Conservation (phyloP, 805 yeast species). For the Blastobotrys attinorum region DNA sequence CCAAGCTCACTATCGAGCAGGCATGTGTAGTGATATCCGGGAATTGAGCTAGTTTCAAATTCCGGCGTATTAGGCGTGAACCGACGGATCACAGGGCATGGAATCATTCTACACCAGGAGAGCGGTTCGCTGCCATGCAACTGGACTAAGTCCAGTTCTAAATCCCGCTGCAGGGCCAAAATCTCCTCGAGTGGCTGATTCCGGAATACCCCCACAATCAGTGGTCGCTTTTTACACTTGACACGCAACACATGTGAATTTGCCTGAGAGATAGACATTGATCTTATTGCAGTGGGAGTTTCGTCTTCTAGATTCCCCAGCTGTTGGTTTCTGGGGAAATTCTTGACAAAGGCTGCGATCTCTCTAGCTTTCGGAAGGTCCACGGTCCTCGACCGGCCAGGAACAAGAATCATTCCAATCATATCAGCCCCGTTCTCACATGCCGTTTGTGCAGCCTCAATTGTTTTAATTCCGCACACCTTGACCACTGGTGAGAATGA, state of each 20-base stretch:
- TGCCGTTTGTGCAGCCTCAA: conserved; percentile 65
- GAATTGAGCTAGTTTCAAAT: conserved; percentile 28
- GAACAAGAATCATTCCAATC: conserved; percentile 83
- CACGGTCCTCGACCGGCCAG: conserved; percentile 68
- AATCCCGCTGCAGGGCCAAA: conserved; percentile 30
- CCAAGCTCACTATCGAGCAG: conserved; percentile 84
- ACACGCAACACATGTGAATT: conserved; percentile 9
- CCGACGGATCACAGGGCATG: conserved; percentile 64
- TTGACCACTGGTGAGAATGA: conserved; percentile 49
- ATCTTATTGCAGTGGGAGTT: background rate
- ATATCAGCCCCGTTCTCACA: conserved; percentile 64
- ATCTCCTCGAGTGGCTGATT: conserved; percentile 70
- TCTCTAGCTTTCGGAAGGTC: conserved; percentile 37
- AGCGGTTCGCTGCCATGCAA: conserved; percentile 72
- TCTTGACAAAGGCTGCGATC: conserved; percentile 34
- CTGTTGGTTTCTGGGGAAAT: conserved; percentile 16
- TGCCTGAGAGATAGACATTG: conserved; percentile 14
- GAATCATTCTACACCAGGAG: conserved; percentile 34
- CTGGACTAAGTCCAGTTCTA: conserved; percentile 71
- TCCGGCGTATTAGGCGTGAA: conserved; percentile 48
- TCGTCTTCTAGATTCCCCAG: conserved; percentile 40
- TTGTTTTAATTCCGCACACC: conserved; percentile 72
- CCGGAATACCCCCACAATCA: conserved; percentile 81
- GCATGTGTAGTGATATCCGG: conserved; percentile 43
- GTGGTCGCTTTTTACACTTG: conserved; percentile 43